phyloP scores from a whole-genome alignment of 495 filamentous ascomycete species.

The Niebla homalea region DNA sequence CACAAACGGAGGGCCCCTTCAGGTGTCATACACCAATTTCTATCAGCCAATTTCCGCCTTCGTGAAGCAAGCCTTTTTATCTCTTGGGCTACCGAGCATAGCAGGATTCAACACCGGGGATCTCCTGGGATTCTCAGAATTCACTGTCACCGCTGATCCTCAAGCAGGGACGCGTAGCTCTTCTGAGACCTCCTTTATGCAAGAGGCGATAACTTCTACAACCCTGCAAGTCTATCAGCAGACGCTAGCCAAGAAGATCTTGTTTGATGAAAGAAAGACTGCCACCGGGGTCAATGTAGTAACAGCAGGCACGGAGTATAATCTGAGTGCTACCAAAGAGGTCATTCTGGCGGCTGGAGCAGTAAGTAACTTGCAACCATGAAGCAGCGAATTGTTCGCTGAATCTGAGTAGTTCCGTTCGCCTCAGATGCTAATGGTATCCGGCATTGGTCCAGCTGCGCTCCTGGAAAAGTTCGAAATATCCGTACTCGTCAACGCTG shows the following conservation, averaged over 20 bases:
- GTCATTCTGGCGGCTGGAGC: conserved; percentile 43
- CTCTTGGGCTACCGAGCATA: conserved; percentile 21
- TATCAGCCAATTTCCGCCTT: not conserved
- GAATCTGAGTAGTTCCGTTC: conserved; percentile 23
- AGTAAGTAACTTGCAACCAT: not conserved
- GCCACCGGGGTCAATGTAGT: conserved; percentile 38
- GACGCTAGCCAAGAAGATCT: conserved; percentile 29
- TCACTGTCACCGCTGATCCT: conserved; percentile 12
- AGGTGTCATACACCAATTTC: conserved; percentile 4
- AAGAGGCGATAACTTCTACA: not conserved
- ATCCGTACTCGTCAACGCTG: conserved; percentile 26
- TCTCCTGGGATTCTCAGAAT: conserved; percentile 13
- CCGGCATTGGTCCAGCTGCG: conserved; percentile 33
- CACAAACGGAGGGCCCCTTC: conserved; percentile 2
- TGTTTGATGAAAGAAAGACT: conserved; percentile 30
- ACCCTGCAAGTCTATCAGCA: conserved; percentile 23
- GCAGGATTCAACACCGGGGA: conserved; percentile 24
- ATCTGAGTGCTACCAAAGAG: conserved; percentile 33
- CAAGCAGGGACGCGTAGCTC: not conserved
- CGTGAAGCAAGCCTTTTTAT: conserved; percentile 25
- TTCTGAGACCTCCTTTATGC: conserved; percentile 22
- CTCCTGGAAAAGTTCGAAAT: conserved; percentile 27
- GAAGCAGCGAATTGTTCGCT: not conserved
- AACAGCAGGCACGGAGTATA: conserved; percentile 21
- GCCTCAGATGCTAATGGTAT: conserved; percentile 40